Evolutionary conservation across 371 early-diverging fungal species (phyloP).

Genomic region (Mucor circinelloides): DNA sequence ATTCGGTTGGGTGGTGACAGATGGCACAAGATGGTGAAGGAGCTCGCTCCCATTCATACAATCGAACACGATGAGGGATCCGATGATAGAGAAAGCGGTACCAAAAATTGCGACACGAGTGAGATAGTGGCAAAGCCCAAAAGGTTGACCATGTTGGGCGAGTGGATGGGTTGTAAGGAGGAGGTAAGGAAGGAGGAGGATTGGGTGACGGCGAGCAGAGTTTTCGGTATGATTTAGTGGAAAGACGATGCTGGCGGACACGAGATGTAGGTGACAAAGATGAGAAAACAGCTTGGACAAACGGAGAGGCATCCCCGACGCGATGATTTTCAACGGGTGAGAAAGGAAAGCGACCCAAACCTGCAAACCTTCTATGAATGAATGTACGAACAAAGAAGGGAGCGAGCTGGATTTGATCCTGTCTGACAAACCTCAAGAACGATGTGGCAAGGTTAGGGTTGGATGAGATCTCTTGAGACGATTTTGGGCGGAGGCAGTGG

Average conservation of each 20-base stretch:
- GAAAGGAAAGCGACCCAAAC: neutral
- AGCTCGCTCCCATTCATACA: too few relatives aligned
- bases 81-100: too few relatives aligned
- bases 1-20: neutral
- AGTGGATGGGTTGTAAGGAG: neutral
- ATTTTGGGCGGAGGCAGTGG: neutral
- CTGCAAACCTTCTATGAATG: too few relatives aligned
- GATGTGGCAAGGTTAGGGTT: neutral
- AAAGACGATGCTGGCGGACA: too few relatives aligned
- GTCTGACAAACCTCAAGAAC: neutral
- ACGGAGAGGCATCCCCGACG: neutral
- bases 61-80: too few relatives aligned
- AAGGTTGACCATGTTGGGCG: neutral
- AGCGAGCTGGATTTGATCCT: neutral
- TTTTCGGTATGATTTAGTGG: neutral
- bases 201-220: neutral
- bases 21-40: too few relatives aligned
- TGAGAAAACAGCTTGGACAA: neutral
- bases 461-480: neutral
- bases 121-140: too few relatives aligned
- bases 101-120: too few relatives aligned
- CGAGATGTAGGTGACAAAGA: neutral
- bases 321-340: neutral
- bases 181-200: neutral
- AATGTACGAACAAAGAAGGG: slow-evolving; percentile 1